Base-by-base conservation (phyloP, 257 asterid species). In the Handroanthus guayacan region DNA sequence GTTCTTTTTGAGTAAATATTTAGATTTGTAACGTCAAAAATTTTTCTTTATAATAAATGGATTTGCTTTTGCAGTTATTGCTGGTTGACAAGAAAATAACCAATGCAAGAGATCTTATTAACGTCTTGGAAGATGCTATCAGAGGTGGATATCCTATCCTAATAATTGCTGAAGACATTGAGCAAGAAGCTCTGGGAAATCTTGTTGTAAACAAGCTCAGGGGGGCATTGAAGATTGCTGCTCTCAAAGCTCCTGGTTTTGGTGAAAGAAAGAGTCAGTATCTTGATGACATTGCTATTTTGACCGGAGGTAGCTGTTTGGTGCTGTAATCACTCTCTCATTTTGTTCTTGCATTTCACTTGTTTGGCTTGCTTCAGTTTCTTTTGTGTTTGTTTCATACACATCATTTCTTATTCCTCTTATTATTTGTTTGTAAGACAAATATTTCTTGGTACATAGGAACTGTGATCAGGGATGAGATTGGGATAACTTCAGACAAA, bases 161-260 rank as follows among this genome's bases (percentile, higher is more conserved):
- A 64, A 95, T 95, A 18, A 85, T 95, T 86, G 98, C 98, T 5
- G 98, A 95, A 83, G 99, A 95, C 80, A 91, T 92, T 37, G 99
- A 95, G 84, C 99, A 95, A 82, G 99, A 95, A 81, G 98, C 99
- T 67, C 79, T 95, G 48, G 99, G 98, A 38, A 95, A 98, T 18
- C 95, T 92, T 48, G 99, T 92, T 67, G 99, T 95, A 74, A 95
- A 92, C 86, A 95, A 78, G 85, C 91, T 92, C 47, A 90, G 99
- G 82, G 99, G 99, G 9, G 86, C 98, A 2, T 76, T 95, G 72
- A 92, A 95, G 86, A 91, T 95, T 50, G 97, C 97, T 67, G 97
- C 99, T 50, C 91, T 95, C 17, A 95, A 95, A 86, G 98, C 99
- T 73, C 99, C 99, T 79, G 99, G 98, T 5, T 95, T 95, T 81